Base-by-base conservation (phyloP, 176 grass and related monocot genomes). In the Eragrostis curvula region DNA sequence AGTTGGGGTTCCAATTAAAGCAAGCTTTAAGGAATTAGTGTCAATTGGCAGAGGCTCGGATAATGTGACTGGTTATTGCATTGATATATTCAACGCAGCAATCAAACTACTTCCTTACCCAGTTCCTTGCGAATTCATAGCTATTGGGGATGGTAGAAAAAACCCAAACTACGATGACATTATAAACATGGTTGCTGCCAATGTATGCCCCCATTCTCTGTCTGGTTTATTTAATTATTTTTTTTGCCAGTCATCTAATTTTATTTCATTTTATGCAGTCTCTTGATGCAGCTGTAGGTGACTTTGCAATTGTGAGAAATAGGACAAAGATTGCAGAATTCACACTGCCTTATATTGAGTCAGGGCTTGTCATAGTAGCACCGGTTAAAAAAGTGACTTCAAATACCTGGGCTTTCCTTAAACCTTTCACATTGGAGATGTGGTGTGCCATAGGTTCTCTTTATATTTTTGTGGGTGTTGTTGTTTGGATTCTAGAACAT, bases 401-500 rank as follows among this genome's bases (percentile, higher is more conserved):
- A 76, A 97, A 85, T 87, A 76, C 88, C 0, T 97, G 88, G 95
- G 88, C 88, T 75, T 97, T 97, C 73, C 78, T 94, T 56, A 92
- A 92, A 85, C 95, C 95, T 20, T 97, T 97, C 81, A 92, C 95
- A 52, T 44, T 87, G 50, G 58, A 89, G 66, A 92, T 97, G 92
- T 97, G 95, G 95, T 90, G 83, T 70, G 88, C 87, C 42, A 90
- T 80, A 27, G 88, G 86, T 68, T 77, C 24, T 61, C 93, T 97
- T 70, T 97, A 94, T 82, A 46, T 97, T 71, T 88, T 85, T 68
- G 92, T 97, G 46, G 95, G 95, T 39, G 17, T 88, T 64, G 95
- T 92, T 72, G 82, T 94, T 80, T 92, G 95, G 95, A 90, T 94
- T 59, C 95, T 97, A 25, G 92, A 94, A 71, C 95, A 94, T 73